Evolutionary conservation across 2,329 filamentous ascomycete species (phyloP), one percentile per base, ranked within the genome.

Genomic region (Ophiostoma sp.): DNA sequence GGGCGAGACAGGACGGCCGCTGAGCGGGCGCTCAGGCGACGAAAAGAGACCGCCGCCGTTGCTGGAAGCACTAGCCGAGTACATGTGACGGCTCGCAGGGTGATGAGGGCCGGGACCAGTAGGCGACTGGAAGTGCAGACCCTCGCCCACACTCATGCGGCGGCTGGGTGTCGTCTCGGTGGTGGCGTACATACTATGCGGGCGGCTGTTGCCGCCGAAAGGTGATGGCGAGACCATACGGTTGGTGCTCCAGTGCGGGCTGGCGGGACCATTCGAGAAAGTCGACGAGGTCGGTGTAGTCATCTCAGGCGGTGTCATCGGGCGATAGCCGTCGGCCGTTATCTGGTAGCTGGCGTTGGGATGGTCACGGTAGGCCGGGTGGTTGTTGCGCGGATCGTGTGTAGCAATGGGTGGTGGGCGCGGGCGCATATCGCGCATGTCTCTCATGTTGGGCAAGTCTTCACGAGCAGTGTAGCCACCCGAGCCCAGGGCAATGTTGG

Each of bases 211-310:
- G 1, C 92, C 87, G 1, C 92, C 87, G 1, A 89, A 86, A 0
- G 91, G 89, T 7, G 88, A 87, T 0, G 94, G 93, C n/a, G 94
- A 97, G 17, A 89, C 87, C 72, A 94, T 84, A 0, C 84, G 85
- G 1, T 91, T 89, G 7, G 91, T 88, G 6, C 86, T 87, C 86
- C 92, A 96, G 70, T 90, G 89, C 4, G 94, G 94, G 79, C 94
- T 97, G 75, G 89, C 91, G 70, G 91, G 90, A 0, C 89, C 91
- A 0, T 89, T 91, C 0, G 94, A 94, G 78, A 94, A 97, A 0
- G 93, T 93, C 12, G 92, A 90, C 0, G 94, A 95, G 0, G 93
- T 94, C 2, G 94, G 94, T 2, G 94, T 97, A 79, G 91, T 92
- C 76, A 92, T 93, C 48, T 93, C 92, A 74, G 88, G 89, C 0